These are phyloP conservation scores for Hypoxylon sp. DNA, from an alignment of 2,329 filamentous ascomycete species.

Conservation along the genomic window DNA sequence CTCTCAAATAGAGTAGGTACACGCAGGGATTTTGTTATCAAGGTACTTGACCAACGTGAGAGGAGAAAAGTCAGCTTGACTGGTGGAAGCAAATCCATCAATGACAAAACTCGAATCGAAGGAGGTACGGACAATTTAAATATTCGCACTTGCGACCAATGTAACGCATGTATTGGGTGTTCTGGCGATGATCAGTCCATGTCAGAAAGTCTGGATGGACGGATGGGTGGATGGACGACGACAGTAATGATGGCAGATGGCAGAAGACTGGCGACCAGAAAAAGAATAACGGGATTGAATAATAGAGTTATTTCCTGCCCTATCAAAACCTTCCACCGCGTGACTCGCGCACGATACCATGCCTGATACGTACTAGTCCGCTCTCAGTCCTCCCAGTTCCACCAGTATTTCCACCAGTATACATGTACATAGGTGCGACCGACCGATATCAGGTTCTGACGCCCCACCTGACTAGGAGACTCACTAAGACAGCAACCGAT, in stretches of 20 bases:
- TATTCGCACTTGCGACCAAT: conserved; percentile 24
- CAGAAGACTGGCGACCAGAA: conserved; percentile 1
- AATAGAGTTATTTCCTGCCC: conserved; percentile 9
- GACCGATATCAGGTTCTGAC: conserved; percentile 40
- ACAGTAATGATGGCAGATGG: not conserved
- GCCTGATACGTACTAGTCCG: conserved; percentile 26
- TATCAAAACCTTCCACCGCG: conserved; percentile 39
- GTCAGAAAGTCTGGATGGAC: not conserved
- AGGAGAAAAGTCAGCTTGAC: not conserved
- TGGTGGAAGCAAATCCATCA: conserved; percentile 21
- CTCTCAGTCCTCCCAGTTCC: conserved; percentile 12
- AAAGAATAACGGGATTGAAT: conserved; percentile 12
- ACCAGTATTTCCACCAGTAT: not conserved
- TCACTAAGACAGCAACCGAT: conserved; percentile 21
- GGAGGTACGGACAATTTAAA: conserved; percentile 34
- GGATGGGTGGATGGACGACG: conserved; percentile 3
- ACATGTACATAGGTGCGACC: conserved; percentile 28
- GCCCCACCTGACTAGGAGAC: conserved; percentile 37
- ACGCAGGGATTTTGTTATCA: conserved; percentile 9
- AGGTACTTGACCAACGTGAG: conserved; percentile 2
- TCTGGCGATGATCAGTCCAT: conserved; percentile 41
- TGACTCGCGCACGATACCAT: conserved; percentile 41
- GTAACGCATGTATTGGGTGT: conserved; percentile 23
- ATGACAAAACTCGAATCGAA: conserved; percentile 19
- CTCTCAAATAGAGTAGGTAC: conserved; percentile 16